Evolutionary conservation across 73 alveolate genomes (phyloP).

Genomic region (Symbiodinium pilosum): DNA sequence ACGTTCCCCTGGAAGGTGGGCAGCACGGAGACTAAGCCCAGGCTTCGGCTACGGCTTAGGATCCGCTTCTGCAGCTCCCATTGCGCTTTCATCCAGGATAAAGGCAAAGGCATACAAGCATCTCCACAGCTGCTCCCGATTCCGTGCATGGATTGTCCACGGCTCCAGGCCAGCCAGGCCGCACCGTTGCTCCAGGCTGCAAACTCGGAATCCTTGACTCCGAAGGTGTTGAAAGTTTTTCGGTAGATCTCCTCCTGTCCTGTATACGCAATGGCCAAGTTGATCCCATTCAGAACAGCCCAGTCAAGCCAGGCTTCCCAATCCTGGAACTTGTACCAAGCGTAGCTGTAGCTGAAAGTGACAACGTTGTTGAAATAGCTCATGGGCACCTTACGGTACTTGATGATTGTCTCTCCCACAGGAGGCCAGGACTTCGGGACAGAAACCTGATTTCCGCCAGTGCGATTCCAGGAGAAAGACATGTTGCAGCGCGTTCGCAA

Average conservation of each 20-base stretch:
- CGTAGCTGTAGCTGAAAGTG: conserved; percentile 85
- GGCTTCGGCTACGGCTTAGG: conserved; percentile 26
- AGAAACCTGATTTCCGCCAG: conserved; percentile 33
- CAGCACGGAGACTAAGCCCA: conserved; percentile 75
- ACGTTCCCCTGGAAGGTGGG: conserved; percentile 77
- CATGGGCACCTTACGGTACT: conserved; percentile 58
- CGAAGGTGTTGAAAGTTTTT: conserved; percentile 60
- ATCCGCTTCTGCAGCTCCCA: conserved; percentile 90
- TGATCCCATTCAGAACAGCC: conserved; percentile 85
- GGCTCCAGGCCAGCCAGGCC: conserved; percentile 92
- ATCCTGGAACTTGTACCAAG: conserved; percentile 43
- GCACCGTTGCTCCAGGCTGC: conserved; percentile 91
- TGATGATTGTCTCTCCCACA: conserved; percentile 4
- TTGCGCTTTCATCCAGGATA: conserved; percentile 52
- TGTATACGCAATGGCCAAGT: conserved; percentile 32
- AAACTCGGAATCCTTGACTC: conserved; percentile 49
- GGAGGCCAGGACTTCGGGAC: conserved; percentile 51
- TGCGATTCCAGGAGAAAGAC: conserved; percentile 89
- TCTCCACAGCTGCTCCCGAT: conserved; percentile 56
- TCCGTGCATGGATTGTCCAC: conserved; percentile 93
- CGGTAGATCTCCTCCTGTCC: conserved; percentile 88
- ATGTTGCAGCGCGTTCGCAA: conserved; percentile 74
- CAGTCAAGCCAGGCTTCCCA: conserved; percentile 91
- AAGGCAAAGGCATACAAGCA: conserved; percentile 70
- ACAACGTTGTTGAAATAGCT: conserved; percentile 86